These are phyloP conservation scores for Sordariomycetes sp. DNA, from an alignment of 2,329 filamentous ascomycete genomes.

Conservation along the genomic window DNA sequence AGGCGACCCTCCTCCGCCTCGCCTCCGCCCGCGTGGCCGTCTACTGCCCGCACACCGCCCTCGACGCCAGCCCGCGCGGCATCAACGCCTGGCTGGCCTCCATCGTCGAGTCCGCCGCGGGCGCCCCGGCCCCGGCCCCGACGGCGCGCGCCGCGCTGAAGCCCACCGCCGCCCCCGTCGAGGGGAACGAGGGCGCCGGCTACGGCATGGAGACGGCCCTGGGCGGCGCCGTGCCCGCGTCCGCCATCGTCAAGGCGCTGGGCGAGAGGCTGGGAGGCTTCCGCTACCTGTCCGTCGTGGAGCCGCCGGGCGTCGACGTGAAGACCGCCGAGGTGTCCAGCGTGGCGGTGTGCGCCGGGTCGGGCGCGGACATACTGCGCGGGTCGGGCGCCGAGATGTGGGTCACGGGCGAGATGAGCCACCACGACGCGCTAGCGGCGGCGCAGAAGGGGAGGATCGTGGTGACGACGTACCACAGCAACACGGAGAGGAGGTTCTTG, in stretches of 20 bases:
- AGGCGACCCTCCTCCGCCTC: conserved; percentile 71
- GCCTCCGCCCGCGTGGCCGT: conserved; percentile 84
- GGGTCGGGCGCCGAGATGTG: conserved; percentile 64
- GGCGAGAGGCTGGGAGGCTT: conserved; percentile 60
- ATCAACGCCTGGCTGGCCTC: conserved; percentile 93
- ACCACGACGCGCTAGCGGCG: conserved; percentile 82
- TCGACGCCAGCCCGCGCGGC: conserved; percentile 76
- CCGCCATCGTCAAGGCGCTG: conserved; percentile 37
- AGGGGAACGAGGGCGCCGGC: conserved; percentile 34
- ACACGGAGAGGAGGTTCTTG: conserved; percentile 81
- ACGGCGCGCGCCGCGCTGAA: conserved; percentile 28
- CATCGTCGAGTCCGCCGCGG: conserved; percentile 52
- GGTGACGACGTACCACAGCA: conserved; percentile 82
- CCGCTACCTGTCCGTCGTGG: conserved; percentile 36
- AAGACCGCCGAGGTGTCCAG: conserved; percentile 40
- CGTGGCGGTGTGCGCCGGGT: conserved; percentile 84
- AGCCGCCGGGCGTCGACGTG: conserved; percentile 35
- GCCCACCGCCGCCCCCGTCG: conserved; percentile 29
- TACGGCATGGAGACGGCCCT: conserved; percentile 42
- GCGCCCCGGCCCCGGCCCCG: neutral
- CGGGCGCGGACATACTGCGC: conserved; percentile 67
- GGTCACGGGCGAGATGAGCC: conserved; percentile 86
- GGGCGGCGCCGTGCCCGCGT: conserved; percentile 22
- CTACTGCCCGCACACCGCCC: conserved; percentile 90
- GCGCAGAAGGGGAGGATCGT: conserved; percentile 77